phyloP scores from a whole-genome alignment of 1,139 yeast species.

The Protomyces inouyei region DNA sequence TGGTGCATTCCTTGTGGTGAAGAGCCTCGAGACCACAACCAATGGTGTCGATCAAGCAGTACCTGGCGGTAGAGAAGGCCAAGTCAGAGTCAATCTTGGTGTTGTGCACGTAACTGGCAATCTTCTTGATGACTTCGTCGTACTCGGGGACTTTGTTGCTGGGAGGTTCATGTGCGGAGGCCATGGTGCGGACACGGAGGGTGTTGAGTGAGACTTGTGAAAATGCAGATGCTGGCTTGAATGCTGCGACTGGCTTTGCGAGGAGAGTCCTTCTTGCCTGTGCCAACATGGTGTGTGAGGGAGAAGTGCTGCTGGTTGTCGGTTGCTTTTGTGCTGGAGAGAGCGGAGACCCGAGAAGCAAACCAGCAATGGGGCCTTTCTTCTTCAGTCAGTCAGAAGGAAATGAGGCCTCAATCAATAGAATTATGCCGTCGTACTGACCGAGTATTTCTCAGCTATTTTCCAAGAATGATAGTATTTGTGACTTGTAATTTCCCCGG shows the following conservation, averaged over 20 bases:
- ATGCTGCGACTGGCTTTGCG: background rate
- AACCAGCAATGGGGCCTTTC: too few relatives aligned
- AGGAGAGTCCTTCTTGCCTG: background rate
- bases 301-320: background rate
- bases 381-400: too few relatives aligned
- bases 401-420: too few relatives aligned
- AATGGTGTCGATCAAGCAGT: constrained; percentile 52
- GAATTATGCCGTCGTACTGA: too few relatives aligned
- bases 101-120: constrained; percentile 50
- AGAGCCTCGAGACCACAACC: constrained; percentile 61
- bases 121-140: constrained; percentile 49
- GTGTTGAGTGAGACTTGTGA: background rate
- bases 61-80: constrained; percentile 43
- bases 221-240: background rate
- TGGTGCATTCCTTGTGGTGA: constrained; percentile 49
- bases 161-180: constrained; percentile 18
- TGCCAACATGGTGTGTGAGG: background rate
- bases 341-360: background rate
- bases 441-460: too few relatives aligned
- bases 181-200: constrained; percentile 19
- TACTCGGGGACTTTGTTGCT: constrained; percentile 24
- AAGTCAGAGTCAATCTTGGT: constrained; percentile 46
- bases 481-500: too few relatives aligned
- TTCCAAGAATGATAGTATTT: too few relatives aligned
- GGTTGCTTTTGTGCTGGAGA: background rate